Base-by-base conservation (phyloP, 2,329 filamentous ascomycete genomes). In the Botrytis tulipae region DNA sequence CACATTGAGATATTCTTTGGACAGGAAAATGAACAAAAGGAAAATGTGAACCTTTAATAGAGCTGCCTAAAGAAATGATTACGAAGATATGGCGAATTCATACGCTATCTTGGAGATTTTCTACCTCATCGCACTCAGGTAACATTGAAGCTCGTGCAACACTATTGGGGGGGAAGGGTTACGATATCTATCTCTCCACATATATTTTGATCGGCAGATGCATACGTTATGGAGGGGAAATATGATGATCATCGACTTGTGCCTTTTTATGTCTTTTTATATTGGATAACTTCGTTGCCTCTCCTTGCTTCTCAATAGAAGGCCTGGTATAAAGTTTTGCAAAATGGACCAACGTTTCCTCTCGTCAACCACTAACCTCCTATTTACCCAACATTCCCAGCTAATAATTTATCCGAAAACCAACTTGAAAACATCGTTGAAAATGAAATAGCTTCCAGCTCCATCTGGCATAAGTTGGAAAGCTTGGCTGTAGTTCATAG, bases 361-460 rank as follows among this genome's bases (percentile, higher is more conserved):
- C 44, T 60, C 62, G 32, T 68, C 51, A 46, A 40, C 59, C 65
- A 67, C 61, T 51, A 61, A 69, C 68, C 68, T 72, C 74, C 46
- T 76, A 74, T 76, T 71, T 77, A 77, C 74, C 76, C 75, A 78
- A 77, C 46, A 29, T 51, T 63, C 32, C n/a, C 68, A 37, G 61
- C 59, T 48, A 20, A 46, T 54, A 42, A 62, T n/a, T 76, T 70
- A 80, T 75, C 78, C 86, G 84, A 93, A 95, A 78, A 97, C 89
- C 76, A 98, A 89, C 85, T 93, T 93, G 90, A 98, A 98, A 82
- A 98, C 85, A 83, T 98, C 95, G 87, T 98, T 98, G 86, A 91
- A 91, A 82, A 98, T 92, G 83, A 89, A 98, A 86, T 92, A 97
- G 84, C 87, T 90, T 79, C 90, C 91, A 69, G 80, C 78, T 42